A percentile compares a stretch with the other conserved stretches of the same genome.
phyloP scores from a whole-genome alignment of 371 early-diverging fungal genomes.

The Nematocida minor region DNA sequence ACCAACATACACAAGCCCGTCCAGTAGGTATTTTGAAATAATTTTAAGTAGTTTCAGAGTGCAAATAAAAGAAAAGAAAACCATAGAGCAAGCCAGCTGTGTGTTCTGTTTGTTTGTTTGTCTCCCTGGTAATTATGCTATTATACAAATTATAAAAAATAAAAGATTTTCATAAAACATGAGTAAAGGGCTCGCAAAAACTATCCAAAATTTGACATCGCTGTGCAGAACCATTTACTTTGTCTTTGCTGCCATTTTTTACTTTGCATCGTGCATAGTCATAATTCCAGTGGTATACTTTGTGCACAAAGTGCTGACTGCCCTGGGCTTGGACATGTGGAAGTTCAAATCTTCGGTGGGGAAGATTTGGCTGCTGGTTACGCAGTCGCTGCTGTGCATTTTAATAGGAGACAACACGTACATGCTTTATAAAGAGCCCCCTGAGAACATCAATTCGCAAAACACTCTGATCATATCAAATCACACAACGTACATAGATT shows the following conservation, averaged over 20 bases:
- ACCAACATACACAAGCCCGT: constrained; percentile 11
- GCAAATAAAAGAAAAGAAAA: no score
- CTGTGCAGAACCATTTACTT: constrained; percentile 3
- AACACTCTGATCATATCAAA: constrained; percentile 27
- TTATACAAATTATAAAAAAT: neutral
- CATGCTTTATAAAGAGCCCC: neutral
- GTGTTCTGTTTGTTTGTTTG: neutral
- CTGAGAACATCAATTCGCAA: neutral
- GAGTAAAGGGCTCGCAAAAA: neutral
- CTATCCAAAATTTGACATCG: neutral
- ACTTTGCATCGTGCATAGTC: constrained; percentile 3
- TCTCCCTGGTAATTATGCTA: neutral
- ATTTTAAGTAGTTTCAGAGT: no score
- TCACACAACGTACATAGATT: constrained; percentile 41
- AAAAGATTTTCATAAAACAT: neutral
- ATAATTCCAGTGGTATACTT: constrained; percentile 19
- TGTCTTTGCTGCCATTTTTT: constrained; percentile 3
- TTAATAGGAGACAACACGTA: constrained; percentile 24
- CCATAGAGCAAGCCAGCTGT: no score
- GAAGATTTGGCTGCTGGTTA: constrained; percentile 18
- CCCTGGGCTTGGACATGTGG: neutral
- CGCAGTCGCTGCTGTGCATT: constrained; percentile 11
- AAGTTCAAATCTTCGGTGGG: constrained; percentile 8
- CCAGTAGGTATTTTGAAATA: no score
- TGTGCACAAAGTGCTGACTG: neutral